Evolutionary conservation across 2,329 filamentous ascomycete species (phyloP).

Genomic region (Macrophomina pseudophaseolina): DNA sequence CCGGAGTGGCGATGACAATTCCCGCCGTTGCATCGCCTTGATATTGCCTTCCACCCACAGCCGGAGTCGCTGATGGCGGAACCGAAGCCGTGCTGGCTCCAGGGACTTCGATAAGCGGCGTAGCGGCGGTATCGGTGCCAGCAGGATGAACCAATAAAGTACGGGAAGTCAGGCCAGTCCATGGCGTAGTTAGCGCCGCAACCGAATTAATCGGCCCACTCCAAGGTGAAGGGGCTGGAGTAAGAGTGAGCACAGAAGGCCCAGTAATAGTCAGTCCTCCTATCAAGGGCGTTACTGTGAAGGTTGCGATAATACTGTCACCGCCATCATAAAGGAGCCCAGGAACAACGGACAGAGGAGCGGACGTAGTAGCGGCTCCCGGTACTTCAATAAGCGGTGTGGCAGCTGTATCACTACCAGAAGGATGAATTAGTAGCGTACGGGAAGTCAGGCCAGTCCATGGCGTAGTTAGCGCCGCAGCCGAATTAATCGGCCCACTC

Average conservation of each 20-base stretch:
- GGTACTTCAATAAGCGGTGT: background rate
- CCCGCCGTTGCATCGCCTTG: background rate
- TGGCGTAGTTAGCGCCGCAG: too few relatives aligned
- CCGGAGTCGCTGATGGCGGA: background rate
- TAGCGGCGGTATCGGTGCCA: background rate
- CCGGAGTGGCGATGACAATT: background rate
- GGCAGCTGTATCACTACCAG: background rate
- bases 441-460: background rate
- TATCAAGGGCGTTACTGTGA: too few relatives aligned
- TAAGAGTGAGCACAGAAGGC: background rate
- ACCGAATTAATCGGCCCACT: background rate
- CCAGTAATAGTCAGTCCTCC: too few relatives aligned
- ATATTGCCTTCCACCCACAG: background rate
- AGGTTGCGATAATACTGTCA: background rate
- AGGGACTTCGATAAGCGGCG: background rate
- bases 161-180: background rate
- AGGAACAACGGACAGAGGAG: too few relatives aligned
- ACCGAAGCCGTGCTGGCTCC: background rate
- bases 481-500: background rate
- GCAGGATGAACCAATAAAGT: background rate
- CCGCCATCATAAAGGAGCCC: background rate
- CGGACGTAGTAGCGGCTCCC: background rate
- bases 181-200: background rate
- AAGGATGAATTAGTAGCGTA: background rate
- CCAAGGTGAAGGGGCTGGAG: background rate